Percentiles rank a stretch among this genome's conserved stretches.
Conservation (phyloP, 2,329 filamentous ascomycete species). For the Mycocentrospora acerina region DNA sequence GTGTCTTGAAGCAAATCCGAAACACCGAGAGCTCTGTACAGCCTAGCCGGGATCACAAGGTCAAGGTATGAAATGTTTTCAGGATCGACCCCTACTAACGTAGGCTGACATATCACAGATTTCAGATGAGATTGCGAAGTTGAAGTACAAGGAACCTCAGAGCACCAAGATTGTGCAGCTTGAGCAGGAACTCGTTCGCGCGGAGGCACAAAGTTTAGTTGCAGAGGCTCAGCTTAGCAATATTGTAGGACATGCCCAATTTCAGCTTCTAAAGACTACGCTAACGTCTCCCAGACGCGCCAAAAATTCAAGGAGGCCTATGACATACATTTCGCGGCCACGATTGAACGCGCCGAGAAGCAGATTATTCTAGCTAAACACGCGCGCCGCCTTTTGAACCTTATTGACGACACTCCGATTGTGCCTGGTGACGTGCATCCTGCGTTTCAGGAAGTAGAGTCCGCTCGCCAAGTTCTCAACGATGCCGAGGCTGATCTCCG, state of each 20-base stretch:
- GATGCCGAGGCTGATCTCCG: slow-evolving; percentile 88
- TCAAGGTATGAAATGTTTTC: slow-evolving; percentile 55
- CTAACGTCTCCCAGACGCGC: slow-evolving; percentile 66
- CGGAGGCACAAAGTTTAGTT: slow-evolving; percentile 93
- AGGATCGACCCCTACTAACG: neutral
- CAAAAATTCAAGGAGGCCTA: slow-evolving; percentile 97
- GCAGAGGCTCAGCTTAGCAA: slow-evolving; percentile 97
- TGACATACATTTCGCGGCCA: slow-evolving; percentile 81
- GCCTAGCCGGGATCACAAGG: slow-evolving; percentile 82
- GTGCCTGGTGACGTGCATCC: slow-evolving; percentile 78
- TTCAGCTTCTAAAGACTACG: neutral
- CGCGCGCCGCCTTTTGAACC: slow-evolving; percentile 77
- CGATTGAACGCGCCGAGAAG: slow-evolving; percentile 95
- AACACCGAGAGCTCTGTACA: slow-evolving; percentile 96
- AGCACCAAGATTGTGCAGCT: slow-evolving; percentile 78
- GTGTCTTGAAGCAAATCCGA: slow-evolving; percentile 83
- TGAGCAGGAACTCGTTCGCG: slow-evolving; percentile 94
- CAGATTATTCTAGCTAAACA: slow-evolving; percentile 93
- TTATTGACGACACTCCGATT: slow-evolving; percentile 87
- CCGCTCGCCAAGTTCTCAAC: slow-evolving; percentile 82
- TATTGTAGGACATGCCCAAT: slow-evolving; percentile 56
- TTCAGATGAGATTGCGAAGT: slow-evolving; percentile 83
- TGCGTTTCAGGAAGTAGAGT: slow-evolving; percentile 65
- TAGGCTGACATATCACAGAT: slow-evolving; percentile 52
- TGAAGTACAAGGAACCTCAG: slow-evolving; percentile 90